Percentiles rank a stretch among this genome's conserved stretches.
Conservation (phyloP, 129 eudicot genomes). For the Helianthus tuberosus region DNA sequence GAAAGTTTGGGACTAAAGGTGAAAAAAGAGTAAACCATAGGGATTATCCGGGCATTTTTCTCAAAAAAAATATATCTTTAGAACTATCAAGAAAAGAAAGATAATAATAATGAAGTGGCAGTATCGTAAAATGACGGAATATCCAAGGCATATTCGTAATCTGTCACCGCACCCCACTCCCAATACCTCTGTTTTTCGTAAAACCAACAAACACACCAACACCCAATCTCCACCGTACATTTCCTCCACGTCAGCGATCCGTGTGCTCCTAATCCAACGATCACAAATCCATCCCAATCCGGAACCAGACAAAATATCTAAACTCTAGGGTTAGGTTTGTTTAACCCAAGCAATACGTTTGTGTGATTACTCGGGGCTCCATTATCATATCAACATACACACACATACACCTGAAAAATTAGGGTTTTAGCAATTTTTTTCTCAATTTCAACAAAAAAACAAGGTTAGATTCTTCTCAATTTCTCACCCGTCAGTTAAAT, state of each 20-base stretch:
- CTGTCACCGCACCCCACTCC: conserved; percentile 1
- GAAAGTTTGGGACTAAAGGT: too few relatives aligned
- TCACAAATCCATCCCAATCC: conserved; percentile 5
- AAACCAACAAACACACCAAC: conserved; percentile 73
- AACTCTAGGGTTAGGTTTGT: conserved; percentile 55
- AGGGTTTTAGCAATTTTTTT: conserved; percentile 48
- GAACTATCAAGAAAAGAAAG: not conserved
- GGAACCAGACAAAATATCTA: conserved; percentile 38
- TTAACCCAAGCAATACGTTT: conserved; percentile 48
- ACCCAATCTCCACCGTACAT: conserved; percentile 49
- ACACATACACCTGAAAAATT: conserved; percentile 11
- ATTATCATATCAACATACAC: too few relatives aligned
- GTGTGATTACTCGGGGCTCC: conserved; percentile 9
- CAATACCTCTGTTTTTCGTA: conserved; percentile 23
- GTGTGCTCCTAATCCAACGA: conserved; percentile 46
- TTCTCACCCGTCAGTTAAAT: too few relatives aligned
- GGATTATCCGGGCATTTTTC: too few relatives aligned
- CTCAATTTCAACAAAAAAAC: too few relatives aligned
- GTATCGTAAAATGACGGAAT: conserved; percentile 23
- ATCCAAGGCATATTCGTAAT: conserved; percentile 34
- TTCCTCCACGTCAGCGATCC: conserved; percentile 77
- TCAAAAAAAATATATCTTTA: too few relatives aligned
- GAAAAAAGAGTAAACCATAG: too few relatives aligned
- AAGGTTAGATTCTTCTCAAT: too few relatives aligned
- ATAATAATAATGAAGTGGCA: conserved; percentile 10